phyloP scores from a whole-genome alignment of 192 early-diverging fungal species.

The Geranomyces michiganensis region DNA sequence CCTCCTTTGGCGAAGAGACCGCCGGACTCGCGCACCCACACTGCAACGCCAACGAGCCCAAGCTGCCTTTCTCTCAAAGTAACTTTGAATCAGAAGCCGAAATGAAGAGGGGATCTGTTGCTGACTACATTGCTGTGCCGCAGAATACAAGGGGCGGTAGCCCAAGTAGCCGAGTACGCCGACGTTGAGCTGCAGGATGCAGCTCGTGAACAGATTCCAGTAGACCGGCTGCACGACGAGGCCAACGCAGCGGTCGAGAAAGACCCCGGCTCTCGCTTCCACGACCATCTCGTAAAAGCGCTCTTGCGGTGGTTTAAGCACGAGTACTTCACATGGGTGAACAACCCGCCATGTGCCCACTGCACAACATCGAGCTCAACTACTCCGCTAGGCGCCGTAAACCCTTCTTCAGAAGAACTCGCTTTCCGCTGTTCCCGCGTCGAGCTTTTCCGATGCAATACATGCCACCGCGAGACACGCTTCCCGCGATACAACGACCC shows the following conservation, averaged over 20 bases:
- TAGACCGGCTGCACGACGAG: constrained; percentile 37
- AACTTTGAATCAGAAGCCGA: too few relatives aligned
- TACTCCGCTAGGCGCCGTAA: constrained; percentile 6
- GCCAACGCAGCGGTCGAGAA: constrained; percentile 22
- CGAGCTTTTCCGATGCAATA: constrained; percentile 39
- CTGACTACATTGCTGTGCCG: not conserved
- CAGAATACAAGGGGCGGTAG: not conserved
- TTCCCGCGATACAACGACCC: constrained; percentile 51
- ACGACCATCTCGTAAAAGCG: constrained; percentile 35
- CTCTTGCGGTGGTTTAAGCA: constrained; percentile 49
- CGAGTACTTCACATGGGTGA: constrained; percentile 49
- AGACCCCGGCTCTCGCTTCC: constrained; percentile 15
- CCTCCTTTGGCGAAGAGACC: not conserved
- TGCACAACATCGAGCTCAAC: constrained; percentile 29
- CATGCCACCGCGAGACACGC: constrained; percentile 28
- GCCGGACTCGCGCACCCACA: not conserved
- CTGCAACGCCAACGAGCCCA: not conserved
- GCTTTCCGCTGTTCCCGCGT: constrained; percentile 26
- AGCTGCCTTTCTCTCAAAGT: constrained; percentile 10
- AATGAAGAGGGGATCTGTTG: not conserved
- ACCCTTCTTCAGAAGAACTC: constrained; percentile 33
- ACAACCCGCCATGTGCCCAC: constrained; percentile 33
- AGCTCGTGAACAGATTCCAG: constrained; percentile 42
- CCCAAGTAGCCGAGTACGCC: not conserved
- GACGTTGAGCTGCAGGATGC: constrained; percentile 9